These are phyloP conservation scores for Gnaphalium uliginosum DNA, from an alignment of 129 eudicot species.

Conservation along the genomic window DNA sequence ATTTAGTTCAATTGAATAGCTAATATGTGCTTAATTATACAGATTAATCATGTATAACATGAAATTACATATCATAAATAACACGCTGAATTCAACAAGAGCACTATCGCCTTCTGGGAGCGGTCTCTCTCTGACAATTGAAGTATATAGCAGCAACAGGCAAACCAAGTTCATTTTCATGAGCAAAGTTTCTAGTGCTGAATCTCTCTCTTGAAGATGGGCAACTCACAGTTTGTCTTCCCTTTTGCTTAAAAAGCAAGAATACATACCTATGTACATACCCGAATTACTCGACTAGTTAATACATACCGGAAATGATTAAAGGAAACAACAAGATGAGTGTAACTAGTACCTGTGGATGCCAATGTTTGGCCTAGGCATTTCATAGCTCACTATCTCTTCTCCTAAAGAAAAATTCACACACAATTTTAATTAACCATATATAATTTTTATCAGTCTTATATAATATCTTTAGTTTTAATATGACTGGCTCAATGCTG, in stretches of 20 bases:
- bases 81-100: not conserved
- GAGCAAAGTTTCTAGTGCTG: conserved; percentile 51
- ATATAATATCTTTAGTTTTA: too few species aligned
- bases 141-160: conserved; percentile 68
- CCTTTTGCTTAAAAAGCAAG: conserved; percentile 61
- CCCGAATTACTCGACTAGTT: conserved; percentile 37
- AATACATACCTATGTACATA: conserved; percentile 61
- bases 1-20: not conserved
- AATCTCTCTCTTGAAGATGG: conserved; percentile 51
- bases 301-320: not conserved
- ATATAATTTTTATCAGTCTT: not conserved
- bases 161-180: conserved; percentile 47
- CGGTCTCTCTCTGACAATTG: conserved; percentile 76
- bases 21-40: not conserved
- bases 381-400: not conserved
- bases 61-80: not conserved
- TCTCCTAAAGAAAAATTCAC: not conserved
- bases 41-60: not conserved
- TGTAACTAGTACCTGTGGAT: conserved; percentile 56
- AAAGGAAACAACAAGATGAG: not conserved
- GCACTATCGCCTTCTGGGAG: conserved; percentile 55
- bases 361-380: conserved; percentile 54
- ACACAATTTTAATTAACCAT: not conserved
- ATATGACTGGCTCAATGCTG: not conserved
- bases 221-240: conserved; percentile 38